phyloP scores from a whole-genome alignment of 495 filamentous ascomycete species.

The Talaromyces ruber region DNA sequence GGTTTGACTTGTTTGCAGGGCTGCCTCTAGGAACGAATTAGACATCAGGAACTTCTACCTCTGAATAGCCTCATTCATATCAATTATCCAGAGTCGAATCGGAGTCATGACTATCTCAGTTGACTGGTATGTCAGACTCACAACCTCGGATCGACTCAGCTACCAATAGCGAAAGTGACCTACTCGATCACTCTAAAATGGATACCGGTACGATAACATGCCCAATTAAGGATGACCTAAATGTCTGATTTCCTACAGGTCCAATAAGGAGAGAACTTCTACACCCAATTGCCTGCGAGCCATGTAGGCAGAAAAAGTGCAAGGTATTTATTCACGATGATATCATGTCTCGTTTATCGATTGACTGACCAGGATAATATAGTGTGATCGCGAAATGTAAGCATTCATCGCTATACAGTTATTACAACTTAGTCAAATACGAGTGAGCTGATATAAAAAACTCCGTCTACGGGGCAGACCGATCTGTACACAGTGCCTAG shows the following conservation, averaged over 20 bases:
- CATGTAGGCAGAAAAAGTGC: slow-evolving; percentile 22
- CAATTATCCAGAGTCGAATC: background rate
- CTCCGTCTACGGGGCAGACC: slow-evolving; percentile 8
- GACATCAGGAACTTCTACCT: background rate
- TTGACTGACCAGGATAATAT: background rate
- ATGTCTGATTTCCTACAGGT: background rate
- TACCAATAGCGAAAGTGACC: too few species aligned
- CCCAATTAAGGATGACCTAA: background rate
- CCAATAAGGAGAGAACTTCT: background rate
- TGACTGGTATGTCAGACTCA: background rate
- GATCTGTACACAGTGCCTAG: slow-evolving; percentile 19
- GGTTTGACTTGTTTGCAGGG: background rate
- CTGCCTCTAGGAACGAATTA: background rate
- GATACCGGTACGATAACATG: background rate
- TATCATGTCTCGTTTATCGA: background rate
- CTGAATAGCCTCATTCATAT: background rate
- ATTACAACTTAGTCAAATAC: too few species aligned
- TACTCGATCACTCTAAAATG: background rate
- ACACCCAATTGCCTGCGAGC: slow-evolving; percentile 18
- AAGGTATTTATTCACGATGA: slow-evolving; percentile 10
- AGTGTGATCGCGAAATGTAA: slow-evolving; percentile 19
- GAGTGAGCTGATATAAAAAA: background rate
- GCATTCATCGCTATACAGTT: background rate
- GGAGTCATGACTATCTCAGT: background rate
- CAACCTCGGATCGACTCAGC: background rate